Evolutionary conservation across 2,329 filamentous ascomycete species (phyloP), one percentile per base, ranked within the genome.

Genomic region (Ophiostoma sp.): DNA sequence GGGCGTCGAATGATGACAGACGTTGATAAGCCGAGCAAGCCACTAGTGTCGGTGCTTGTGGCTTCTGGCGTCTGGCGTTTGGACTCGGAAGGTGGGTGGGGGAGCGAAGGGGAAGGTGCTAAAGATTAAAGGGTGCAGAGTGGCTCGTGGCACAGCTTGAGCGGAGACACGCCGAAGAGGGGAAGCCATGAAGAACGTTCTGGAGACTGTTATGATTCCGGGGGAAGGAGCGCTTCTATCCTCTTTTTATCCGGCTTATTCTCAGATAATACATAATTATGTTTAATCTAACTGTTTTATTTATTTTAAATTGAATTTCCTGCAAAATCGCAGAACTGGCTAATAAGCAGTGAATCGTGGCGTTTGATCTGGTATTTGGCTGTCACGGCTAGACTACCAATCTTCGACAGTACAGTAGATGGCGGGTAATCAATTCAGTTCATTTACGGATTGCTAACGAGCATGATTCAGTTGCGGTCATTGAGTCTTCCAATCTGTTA

Each of bases 141-240:
- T 44, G 41, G 41, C 17, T n/a, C 44, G 44, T 48, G 44, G 44
- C 44, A 48, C 44, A 48, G 44, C 44, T 20, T 48, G 20, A 64
- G 60, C 60, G 60, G 60, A 64, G 60, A 64, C 60, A 17, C 60
- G 60, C 60, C 15, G 60, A 64, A 64, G 60, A 64, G 60, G 60
- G 60, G 60, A 64, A 64, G 27, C 11, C 52, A 13, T 27, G n/a
- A 57, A 57, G 52, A 57, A 57, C 52, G 52, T 57, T 57, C 52
- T 57, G 52, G 52, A 57, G 52, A 27, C 52, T 27, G 4, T 27
- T 27, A 27, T 27, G 52, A 57, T 57, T 11, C 48, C 23, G 52
- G 52, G 27, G 52, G 52, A 57, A 57, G 10, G n/a, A 57, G 52
- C 52, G 8, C 52, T 57, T 27, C n/a, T 20, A 6, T 48, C 10